Conservation (phyloP, 495 filamentous ascomycete genomes). For the Thozetella sp. region DNA sequence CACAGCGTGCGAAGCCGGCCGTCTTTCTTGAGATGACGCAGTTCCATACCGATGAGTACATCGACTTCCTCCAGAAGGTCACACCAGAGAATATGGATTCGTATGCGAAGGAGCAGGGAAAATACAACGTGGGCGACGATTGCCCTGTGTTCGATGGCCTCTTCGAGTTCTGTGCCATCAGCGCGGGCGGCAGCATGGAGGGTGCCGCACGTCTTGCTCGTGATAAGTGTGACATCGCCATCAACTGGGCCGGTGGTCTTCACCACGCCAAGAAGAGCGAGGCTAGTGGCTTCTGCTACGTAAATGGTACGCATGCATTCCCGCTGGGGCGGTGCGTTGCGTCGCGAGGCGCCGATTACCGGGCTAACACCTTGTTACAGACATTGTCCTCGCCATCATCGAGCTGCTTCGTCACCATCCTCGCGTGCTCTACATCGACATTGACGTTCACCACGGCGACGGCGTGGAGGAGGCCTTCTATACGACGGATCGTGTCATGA, state of each 20-base stretch:
- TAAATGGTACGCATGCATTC: slow-evolving; percentile 70
- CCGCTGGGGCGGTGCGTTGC: not conserved
- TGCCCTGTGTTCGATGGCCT: slow-evolving; percentile 98
- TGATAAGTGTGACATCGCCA: slow-evolving; percentile 94
- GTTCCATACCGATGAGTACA: slow-evolving; percentile 99
- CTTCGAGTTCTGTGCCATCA: slow-evolving; percentile 98
- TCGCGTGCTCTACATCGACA: slow-evolving; percentile 95
- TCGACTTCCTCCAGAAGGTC: slow-evolving; percentile 95
- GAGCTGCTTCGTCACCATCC: slow-evolving; percentile 85
- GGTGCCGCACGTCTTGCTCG: slow-evolving; percentile 90
- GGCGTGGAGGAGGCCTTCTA: slow-evolving; percentile 97
- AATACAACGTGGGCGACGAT: slow-evolving; percentile 98
- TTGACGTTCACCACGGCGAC: slow-evolving; percentile 97
- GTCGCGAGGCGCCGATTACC: not conserved
- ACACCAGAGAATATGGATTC: slow-evolving; percentile 99
- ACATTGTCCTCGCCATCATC: slow-evolving; percentile 94
- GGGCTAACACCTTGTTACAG: slow-evolving; percentile 43
- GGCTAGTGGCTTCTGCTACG: slow-evolving; percentile 95
- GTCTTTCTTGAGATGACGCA: slow-evolving; percentile 98
- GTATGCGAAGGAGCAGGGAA: slow-evolving; percentile 88
- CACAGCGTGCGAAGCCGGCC: slow-evolving; percentile 92
- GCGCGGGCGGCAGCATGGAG: slow-evolving; percentile 96
- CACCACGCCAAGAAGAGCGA: slow-evolving; percentile 96
- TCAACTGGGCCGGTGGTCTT: slow-evolving; percentile 99
- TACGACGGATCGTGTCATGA: slow-evolving; percentile 94